Evolutionary conservation across 2,329 filamentous ascomycete genomes (phyloP), one percentile per base, ranked within the genome.

Genomic region (Fusarium redolens): DNA sequence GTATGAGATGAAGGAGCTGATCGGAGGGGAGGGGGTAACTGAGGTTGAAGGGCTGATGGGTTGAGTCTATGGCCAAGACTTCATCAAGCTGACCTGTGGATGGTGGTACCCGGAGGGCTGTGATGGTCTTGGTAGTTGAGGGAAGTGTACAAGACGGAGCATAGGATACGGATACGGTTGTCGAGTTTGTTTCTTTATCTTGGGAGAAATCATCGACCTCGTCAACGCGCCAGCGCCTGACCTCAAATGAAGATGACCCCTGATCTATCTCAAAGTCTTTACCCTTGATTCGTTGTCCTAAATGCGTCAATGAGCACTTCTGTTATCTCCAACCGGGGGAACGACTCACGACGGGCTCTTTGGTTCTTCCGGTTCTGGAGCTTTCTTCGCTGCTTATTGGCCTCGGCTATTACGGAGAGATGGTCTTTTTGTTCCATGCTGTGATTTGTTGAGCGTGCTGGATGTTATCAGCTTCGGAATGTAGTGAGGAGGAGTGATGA

Each of bases 311-410:
- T 48, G 7, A 62, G 52, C n/a, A 40, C 11, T 1, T n/a, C 5
- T 1, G 11, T 15, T 15, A 56, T 8, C 20, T 33, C 14, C 14
- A 13, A 33, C 20, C 20, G 14, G 18, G 2, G 17, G 17, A 11
- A 8, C 1, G 14, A 59, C 60, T 62, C 18, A 62, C 52, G 52
- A 8, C 43, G 52, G 10, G 60, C 52, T 59, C 60, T 62, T 14
- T 62, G 60, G 28, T 62, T 62, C 40, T 47, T 62, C n/a, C 52
- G 31, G 6, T 62, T 62, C 13, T 62, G 60, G 7, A 59, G 2
- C 11, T 59, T 62, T 35, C 52, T 44, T 3, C 38, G 28, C 7
- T 22, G 52, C 0, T 20, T 62, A 17, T 7, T 45, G 0, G n/a
- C 10, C 18, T 41, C 52, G 13, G 22, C 9, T 9, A 37, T 20